Base-by-base conservation (phyloP, 129 eudicot species). In the Calendula officinalis region DNA sequence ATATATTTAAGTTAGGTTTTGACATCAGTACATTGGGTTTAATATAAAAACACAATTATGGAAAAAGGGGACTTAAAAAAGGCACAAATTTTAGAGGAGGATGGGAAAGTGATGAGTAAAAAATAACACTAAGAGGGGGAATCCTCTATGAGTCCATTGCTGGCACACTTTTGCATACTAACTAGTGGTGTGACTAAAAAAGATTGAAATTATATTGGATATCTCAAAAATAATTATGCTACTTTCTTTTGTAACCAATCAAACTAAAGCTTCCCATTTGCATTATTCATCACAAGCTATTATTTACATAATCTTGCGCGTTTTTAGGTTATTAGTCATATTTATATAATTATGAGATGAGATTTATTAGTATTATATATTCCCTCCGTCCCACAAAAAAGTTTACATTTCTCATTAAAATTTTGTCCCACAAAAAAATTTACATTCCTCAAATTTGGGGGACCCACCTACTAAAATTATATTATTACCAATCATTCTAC, bases 31-130 rank as follows among this genome's bases (percentile, higher is more conserved):
- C 30, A 22, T 22, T 22, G 30, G 30, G 30, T 22, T 22, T 58
- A 74, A 41, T 66, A 66, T 66, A 47, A 37, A 65, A 72, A 48
- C 8, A 66, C 62, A 74, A 74, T 48, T 15, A 74, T 57, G 43
- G 37, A 66, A 61, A 58, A 49, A 41, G 16, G 13, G 30, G 61
- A 8, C 27, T 22, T 13, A 10, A 10, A 73, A 22, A 74, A 74
- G 73, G 67, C 66, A 56, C 59, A 32, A 33, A 38, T 57, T 74
- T 48, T 46, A 69, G 66, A 69, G 71, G 78, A 66, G 67, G 66
- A 74, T 56, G 72, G 30, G 38, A 74, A 66, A 74, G 78, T 74
- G 78, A 74, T 74, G 73, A 74, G 61, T 72, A 56, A 59, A 22
- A 65, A 74, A 67, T 74, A 74, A 56, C 78, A 74, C 68, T 62